These are phyloP conservation scores for Globisporangium carolinianum DNA, from an alignment of 352 stramenopile species.

Conservation along the genomic window DNA sequence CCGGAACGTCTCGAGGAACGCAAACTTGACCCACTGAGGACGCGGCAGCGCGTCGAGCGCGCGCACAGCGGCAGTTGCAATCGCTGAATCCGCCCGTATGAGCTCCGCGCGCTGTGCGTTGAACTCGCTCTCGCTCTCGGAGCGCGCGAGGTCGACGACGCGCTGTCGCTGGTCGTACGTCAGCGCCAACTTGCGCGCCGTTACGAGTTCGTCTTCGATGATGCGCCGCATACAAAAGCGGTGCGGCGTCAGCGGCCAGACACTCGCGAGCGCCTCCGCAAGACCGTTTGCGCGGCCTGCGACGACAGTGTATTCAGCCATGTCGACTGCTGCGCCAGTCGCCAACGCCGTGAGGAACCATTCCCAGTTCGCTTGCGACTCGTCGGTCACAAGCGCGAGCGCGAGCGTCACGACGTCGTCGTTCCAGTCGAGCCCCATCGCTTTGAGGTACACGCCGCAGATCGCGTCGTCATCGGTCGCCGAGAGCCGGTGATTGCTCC, in stretches of 20 bases:
- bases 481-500: conserved; percentile 12
- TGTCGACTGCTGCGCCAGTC: conserved; percentile 28
- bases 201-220: conserved; percentile 61
- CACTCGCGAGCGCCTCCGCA: conserved; percentile 34
- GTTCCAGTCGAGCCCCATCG: conserved; percentile 68
- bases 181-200: conserved; percentile 50
- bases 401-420: conserved; percentile 62
- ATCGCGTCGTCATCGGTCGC: conserved; percentile 55
- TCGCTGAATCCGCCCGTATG: conserved; percentile 20
- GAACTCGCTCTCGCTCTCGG: conserved; percentile 66
- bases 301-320: conserved; percentile 67
- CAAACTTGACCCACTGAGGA: conserved; percentile 71
- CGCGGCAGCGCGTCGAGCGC: conserved; percentile 45
- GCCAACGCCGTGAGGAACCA: conserved; percentile 63
- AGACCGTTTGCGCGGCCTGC: conserved; percentile 48
- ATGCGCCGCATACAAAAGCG: conserved; percentile 70
- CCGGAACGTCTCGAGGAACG: conserved; percentile 56
- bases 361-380: conserved; percentile 66
- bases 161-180: conserved; percentile 58
- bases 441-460: conserved; percentile 70
- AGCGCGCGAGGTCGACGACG: conserved; percentile 62
- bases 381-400: conserved; percentile 53
- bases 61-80: conserved; percentile 41
- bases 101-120: conserved; percentile 50
- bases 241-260: conserved; percentile 54